phyloP scores from a whole-genome alignment of 768 basidiomycete genomes.

The Plicaturopsis crispa region DNA sequence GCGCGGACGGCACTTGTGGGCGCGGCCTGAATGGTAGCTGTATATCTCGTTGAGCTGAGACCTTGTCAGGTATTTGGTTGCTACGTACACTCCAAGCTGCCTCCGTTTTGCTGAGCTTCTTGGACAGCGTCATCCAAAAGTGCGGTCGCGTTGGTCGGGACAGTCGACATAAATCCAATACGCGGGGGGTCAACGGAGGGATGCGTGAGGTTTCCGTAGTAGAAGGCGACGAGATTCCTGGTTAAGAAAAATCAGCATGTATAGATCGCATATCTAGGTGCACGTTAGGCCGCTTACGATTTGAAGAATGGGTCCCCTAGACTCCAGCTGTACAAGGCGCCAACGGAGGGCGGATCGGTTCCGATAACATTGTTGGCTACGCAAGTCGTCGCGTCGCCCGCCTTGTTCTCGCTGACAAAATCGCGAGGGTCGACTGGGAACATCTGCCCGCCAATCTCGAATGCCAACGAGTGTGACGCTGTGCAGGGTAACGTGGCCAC shows the following conservation, averaged over 20 bases:
- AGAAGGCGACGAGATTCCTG: constrained; percentile 57
- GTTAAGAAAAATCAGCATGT: background rate
- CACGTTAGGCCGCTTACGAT: constrained; percentile 37
- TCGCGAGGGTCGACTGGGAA: constrained; percentile 71
- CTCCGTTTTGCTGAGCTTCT: constrained; percentile 27
- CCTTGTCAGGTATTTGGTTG: background rate
- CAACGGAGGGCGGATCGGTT: constrained; percentile 51
- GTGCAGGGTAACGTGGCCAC: constrained; percentile 38
- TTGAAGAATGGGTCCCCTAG: constrained; percentile 67
- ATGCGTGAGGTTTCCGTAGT: constrained; percentile 64
- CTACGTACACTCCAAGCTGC: constrained; percentile 28
- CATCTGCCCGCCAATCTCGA: constrained; percentile 56
- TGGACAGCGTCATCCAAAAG: constrained; percentile 28
- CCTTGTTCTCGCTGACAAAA: constrained; percentile 37
- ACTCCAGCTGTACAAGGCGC: constrained; percentile 60
- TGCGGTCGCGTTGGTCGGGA: constrained; percentile 42
- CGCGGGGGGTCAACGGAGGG: constrained; percentile 64
- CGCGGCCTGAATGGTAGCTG: constrained; percentile 26
- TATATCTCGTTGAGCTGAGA: background rate
- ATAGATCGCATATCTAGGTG: background rate
- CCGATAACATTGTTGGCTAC: constrained; percentile 44
- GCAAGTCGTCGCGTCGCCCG: constrained; percentile 35
- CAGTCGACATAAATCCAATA: constrained; percentile 57
- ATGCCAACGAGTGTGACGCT: constrained; percentile 46
- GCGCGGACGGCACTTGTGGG: constrained; percentile 21